phyloP scores from a whole-genome alignment of 2,329 filamentous ascomycete species.

The Orbilia oligospora region DNA sequence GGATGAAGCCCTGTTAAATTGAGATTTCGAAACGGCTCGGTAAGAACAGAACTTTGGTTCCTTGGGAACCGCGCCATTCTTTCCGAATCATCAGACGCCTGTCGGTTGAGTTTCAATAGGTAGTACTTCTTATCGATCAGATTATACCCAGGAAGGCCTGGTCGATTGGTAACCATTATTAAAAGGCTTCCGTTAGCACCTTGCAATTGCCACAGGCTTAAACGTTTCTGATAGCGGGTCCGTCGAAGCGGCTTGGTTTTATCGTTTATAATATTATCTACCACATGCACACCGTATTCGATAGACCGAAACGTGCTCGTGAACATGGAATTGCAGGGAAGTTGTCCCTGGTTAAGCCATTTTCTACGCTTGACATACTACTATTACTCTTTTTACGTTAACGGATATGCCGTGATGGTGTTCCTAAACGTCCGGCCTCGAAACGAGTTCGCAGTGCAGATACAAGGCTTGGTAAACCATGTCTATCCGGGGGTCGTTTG shows the following conservation, averaged over 20 bases:
- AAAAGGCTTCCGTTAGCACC: constrained; percentile 2
- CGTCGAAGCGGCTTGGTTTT: constrained; percentile 38
- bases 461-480: constrained; percentile 34
- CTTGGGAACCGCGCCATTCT: constrained; percentile 46
- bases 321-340: constrained; percentile 43
- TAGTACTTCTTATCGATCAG: constrained; percentile 3
- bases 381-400: constrained; percentile 18
- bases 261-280: too few relatives aligned
- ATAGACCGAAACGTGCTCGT: constrained; percentile 48
- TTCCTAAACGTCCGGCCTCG: constrained; percentile 49
- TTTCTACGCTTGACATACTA: constrained; percentile 27
- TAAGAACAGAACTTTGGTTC: constrained; percentile 38
- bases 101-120: constrained; percentile 17
- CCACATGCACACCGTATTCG: constrained; percentile 49
- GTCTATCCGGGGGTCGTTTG: constrained; percentile 41
- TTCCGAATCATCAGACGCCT: constrained; percentile 37
- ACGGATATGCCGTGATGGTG: constrained; percentile 55
- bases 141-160: background rate
- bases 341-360: constrained; percentile 38
- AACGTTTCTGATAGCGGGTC: constrained; percentile 32
- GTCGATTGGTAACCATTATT: constrained; percentile 25
- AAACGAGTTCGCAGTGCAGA: constrained; percentile 49
- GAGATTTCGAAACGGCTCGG: constrained; percentile 54
- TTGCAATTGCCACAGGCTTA: constrained; percentile 43
- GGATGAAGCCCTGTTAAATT: constrained; percentile 45